phyloP scores from a whole-genome alignment of 2,329 filamentous ascomycete species.

The Trichoderma brevicompactum region DNA sequence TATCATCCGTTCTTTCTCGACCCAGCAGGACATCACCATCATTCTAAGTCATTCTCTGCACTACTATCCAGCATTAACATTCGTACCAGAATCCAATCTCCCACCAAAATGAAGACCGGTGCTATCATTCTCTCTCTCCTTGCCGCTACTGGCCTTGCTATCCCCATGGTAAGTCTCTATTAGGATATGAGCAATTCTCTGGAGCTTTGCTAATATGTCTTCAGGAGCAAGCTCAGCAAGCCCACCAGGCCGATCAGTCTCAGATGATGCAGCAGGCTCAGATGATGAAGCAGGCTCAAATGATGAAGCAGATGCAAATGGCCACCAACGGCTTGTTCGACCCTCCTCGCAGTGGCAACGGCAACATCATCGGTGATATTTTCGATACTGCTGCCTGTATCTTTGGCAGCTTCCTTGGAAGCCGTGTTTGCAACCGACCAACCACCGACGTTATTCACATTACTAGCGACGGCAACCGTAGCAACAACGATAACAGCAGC shows the following conservation, averaged over 20 bases:
- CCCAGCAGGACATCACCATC: not conserved
- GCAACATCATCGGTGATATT: slow-evolving; percentile 11
- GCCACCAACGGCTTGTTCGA: slow-evolving; percentile 3
- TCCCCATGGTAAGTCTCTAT: slow-evolving; percentile 1
- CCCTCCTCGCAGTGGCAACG: slow-evolving; percentile 9
- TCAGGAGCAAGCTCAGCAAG: slow-evolving; percentile 7
- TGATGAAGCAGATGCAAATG: not conserved
- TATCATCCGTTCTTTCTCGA: not conserved
- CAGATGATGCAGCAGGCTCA: slow-evolving; percentile 7
- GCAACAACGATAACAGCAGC: not conserved
- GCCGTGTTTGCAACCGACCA: not conserved
- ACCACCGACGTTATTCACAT: not conserved
- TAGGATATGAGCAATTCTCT: not conserved
- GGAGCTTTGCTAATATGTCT: not conserved
- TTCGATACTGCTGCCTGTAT: slow-evolving; percentile 23
- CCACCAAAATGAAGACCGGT: slow-evolving; percentile 12
- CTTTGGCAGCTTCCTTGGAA: slow-evolving; percentile 3
- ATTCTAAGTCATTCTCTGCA: not conserved
- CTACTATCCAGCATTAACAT: not conserved
- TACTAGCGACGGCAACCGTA: not conserved
- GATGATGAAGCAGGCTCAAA: slow-evolving; percentile 5
- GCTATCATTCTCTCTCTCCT: slow-evolving; percentile 12
- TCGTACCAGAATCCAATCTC: not conserved
- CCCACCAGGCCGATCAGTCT: slow-evolving; percentile 3
- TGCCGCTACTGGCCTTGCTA: slow-evolving; percentile 6